Base-by-base conservation (phyloP, 441 rosid species). In the Eruca vesicaria region DNA sequence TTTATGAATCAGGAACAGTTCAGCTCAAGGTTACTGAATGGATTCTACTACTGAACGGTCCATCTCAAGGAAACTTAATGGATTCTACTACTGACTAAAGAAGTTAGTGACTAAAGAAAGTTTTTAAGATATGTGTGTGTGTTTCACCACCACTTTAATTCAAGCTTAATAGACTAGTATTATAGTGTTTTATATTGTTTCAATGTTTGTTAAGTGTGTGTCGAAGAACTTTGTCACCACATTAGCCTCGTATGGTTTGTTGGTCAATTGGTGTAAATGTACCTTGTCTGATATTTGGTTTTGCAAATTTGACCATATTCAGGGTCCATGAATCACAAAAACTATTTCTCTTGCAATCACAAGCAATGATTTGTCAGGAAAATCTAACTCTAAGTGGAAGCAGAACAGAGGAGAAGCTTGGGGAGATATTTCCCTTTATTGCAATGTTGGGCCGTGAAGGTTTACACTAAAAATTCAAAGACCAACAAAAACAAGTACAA, bases 1-100 rank as follows among this genome's bases (percentile, higher is more conserved):
- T 43, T 41, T 33, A 43, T 66, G 35, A 81, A 63, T 41, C 61
- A 55, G 9, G 43, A 76, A 50, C 80, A 72, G 64, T 70, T 78
- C 19, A 61, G 6, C 66, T 65, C 69, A 32, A 26, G 72, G 26
- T 78, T 64, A 38, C 53, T 71, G 59, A 29, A 56, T 56, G 71
- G 71, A 1, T 23, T 8, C 50, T 68, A 68, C 78, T 73, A 78
- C 75, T 78, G 67, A 63, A 50, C 80, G 66, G 64, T 70, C 76
- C 19, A 61, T 4, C 66, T 65, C 69, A 32, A 26, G 72, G 26
- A 78, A 67, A 38, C 53, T 71, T 66, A 29, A 56, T 56, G 71
- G 71, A 1, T 23, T 8, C 50, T 68, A 68, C 78, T 73, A 78
- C 75, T 78, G 67, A 63, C 0, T 63, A 31, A 36, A n/a, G 48